Base-by-base conservation (phyloP, 2,329 filamentous ascomycete species). In the Tolypocladium pustulatum region DNA sequence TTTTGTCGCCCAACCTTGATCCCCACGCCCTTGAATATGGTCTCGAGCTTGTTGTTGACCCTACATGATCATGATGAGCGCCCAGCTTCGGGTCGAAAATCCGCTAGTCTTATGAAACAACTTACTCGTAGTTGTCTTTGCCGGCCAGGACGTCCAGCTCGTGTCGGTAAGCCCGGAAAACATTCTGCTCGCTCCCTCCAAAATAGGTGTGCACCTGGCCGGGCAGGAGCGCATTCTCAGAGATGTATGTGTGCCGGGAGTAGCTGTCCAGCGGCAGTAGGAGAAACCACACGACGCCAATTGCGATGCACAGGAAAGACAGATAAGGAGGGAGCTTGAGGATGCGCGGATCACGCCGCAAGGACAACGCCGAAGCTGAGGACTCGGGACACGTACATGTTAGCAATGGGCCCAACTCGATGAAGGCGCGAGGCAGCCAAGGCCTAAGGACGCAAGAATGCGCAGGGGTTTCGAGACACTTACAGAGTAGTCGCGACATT, bases 191-290 rank as follows among this genome's bases (percentile, higher is more conserved):
- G 72, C 91, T 96, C 22, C 94, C 94, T 8, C 90, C 87, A 70
- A 99, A 99, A 74, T 99, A 99, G 1, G 94, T 96, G 75, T 97
- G 93, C 10, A 97, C 94, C 73, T 99, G 94, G 2, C 92, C 94
- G 0, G 94, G 94, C 17, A 99, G 79, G 38, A 99, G 84, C 13
- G 94, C 94, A 72, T 99, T 99, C 73, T 99, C 94, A 51, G 93
- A 97, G 59, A 99, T 94, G 73, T 99, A 99, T 1, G 93, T 99
- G 61, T 84, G 82, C 64, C 94, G 86, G 56, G 91, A 96, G 76
- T 97, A 96, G 64, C 92, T 84, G 73, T 97, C 83, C 57, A 97
- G 81, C 3, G 94, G 94, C 1, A 99, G 83, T 37, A 97, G 80
- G 27, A 97, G 83, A 17, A 99, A 85, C 90, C 93, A 99, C 65